These are phyloP conservation scores for Fusarium gaditjirri DNA, from an alignment of 2,329 filamentous ascomycete genomes.

Conservation along the genomic window DNA sequence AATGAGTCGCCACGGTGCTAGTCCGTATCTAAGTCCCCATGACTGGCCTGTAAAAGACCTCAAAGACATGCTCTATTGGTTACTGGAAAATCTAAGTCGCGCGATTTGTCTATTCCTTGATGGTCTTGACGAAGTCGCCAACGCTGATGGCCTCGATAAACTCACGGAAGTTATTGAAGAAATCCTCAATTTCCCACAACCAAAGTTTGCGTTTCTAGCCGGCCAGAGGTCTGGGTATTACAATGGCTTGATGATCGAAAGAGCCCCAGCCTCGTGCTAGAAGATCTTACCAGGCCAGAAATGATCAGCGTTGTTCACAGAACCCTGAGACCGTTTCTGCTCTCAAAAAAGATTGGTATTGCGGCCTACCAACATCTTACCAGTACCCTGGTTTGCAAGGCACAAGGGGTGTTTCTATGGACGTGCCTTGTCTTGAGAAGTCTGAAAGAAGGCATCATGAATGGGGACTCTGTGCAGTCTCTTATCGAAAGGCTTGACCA, in stretches of 20 bases:
- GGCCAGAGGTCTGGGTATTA: fast-evolving
- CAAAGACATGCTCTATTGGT: fast-evolving
- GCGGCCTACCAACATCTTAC: too few relatives aligned
- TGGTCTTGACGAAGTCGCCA: background rate
- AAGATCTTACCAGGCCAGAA: background rate
- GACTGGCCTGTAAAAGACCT: background rate
- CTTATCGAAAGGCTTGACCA: too few relatives aligned
- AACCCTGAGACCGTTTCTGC: background rate
- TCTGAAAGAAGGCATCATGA: too few relatives aligned
- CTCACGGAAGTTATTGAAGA: background rate
- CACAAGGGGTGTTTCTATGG: too few relatives aligned
- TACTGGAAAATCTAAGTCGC: fast-evolving
- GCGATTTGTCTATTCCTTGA: background rate
- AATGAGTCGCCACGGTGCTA: fast-evolving
- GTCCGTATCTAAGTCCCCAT: fast-evolving
- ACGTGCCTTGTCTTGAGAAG: too few relatives aligned
- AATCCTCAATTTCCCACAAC: fast-evolving
- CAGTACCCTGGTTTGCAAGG: too few relatives aligned
- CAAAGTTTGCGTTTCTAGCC: background rate
- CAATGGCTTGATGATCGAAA: fast-evolving
- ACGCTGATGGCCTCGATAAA: fast-evolving
- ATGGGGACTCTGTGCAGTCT: too few relatives aligned
- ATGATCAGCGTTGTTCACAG: background rate
- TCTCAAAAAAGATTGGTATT: too few relatives aligned
- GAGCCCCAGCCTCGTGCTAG: fast-evolving